Percentiles rank a stretch among this genome's conserved stretches.
Evolutionary conservation across 106 monocot genomes (phyloP).

Genomic region (Acorus gramineus): DNA sequence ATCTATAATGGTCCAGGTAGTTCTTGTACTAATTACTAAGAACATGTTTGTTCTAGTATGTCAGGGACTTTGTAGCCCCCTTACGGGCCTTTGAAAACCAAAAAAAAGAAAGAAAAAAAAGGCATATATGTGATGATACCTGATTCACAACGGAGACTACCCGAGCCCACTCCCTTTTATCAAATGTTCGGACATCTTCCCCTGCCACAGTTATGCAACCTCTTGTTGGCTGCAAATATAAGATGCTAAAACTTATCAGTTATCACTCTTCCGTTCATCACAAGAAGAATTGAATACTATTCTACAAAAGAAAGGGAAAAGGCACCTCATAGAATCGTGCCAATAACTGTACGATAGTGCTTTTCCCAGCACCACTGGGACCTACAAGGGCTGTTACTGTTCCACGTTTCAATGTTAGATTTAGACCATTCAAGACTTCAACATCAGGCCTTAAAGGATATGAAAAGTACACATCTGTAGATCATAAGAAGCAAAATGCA

Average conservation of each 20-base stretch:
- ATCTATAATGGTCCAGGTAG: too few relatives aligned
- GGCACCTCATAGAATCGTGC: conserved; percentile 95
- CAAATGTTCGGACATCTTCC: conserved; percentile 87
- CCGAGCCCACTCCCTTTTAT: conserved; percentile 93
- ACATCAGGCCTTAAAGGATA: conserved; percentile 88
- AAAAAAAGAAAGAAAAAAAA: too few relatives aligned
- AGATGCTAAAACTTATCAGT: background rate
- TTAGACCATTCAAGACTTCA: conserved; percentile 69
- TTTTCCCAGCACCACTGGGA: conserved; percentile 97
- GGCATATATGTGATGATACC: conserved; percentile 21
- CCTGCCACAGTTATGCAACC: conserved; percentile 87
- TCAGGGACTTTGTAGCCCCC: too few relatives aligned
- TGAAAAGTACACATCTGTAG: conserved; percentile 77
- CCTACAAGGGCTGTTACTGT: conserved; percentile 92
- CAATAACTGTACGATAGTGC: conserved; percentile 95
- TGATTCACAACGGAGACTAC: conserved; percentile 89
- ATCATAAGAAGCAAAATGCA: conserved; percentile 6
- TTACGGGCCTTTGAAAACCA: too few relatives aligned
- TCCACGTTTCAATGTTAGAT: conserved; percentile 70
- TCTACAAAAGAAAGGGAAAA: background rate
- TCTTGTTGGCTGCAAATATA: conserved; percentile 62
- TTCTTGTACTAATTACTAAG: too few relatives aligned
- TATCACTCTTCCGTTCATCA: background rate
- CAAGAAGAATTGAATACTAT: background rate
- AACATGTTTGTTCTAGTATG: too few relatives aligned